Evolutionary conservation across 225 moss, liverwort and hornwort genomes (phyloP), one percentile per base, ranked within the genome.

Genomic region (Neckera pumila): DNA sequence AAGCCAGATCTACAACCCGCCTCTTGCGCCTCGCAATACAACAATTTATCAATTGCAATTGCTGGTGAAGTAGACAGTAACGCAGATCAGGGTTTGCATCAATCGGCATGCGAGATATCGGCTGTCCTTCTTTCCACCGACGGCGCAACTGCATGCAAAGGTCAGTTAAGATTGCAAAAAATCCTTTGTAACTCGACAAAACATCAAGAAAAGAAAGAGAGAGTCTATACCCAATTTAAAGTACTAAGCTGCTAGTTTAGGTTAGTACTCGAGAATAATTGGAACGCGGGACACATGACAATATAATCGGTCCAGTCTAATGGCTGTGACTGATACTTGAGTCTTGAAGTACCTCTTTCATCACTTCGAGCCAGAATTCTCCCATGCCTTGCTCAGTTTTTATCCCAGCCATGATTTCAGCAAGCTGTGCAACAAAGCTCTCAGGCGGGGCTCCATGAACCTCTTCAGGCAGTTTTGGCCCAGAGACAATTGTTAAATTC

Each of bases 21-120:
- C 96, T 96, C 92, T 96, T 95, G 86, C 95, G 95, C 92, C 98
- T 96, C 56, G 98, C 96, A 86, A 95, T 96, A 88, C 98, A 98
- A 89, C 96, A 97, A 88, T 98, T 98, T 73, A 98, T 95, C 62
- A 98, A 84, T 89, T 98, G 98, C 85, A 98, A 89, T 85, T 97
- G 98, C 89, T 98, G 98, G 83, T 97, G 98, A 88, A 98, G 90
- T 45, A 97, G 91, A 89, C 98, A 98, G 81, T 95, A 98, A 69
- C 95, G 96, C 76, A 98, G 93, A 88, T 98, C 97, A 69, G 98
- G 98, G 86, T 87, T 95, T 73, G 91, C 88, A 80, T 98, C 98
- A 80, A 97, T 88, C 81, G 96, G 95, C 93, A 98, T 94, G 82
- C 96, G 96, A n/a, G 98, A 92, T 89, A 98, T 95, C 38, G 97